Conservation (phyloP, 306 rosid genomes). For the Biancaea sappan region DNA sequence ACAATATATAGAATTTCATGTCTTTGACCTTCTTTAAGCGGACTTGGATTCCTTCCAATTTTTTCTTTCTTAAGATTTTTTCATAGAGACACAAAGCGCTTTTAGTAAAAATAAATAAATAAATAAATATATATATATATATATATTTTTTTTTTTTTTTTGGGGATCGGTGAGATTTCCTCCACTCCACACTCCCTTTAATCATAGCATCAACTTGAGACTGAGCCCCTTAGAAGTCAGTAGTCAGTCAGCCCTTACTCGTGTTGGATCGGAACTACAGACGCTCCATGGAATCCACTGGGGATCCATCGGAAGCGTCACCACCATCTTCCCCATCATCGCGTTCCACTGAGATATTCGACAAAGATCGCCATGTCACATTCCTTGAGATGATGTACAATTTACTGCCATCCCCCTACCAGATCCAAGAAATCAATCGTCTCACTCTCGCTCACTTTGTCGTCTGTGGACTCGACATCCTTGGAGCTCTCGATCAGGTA, state of each 20-base stretch:
- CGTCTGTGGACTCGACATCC: conserved; percentile 80
- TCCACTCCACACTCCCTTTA: too few relatives aligned
- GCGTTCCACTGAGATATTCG: conserved; percentile 37
- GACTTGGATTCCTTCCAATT: too few relatives aligned
- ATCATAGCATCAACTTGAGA: background rate
- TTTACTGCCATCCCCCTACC: conserved; percentile 64
- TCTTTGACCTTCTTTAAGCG: too few relatives aligned
- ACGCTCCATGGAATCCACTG: conserved; percentile 18
- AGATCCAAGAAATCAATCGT: conserved; percentile 78
- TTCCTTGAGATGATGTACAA: conserved; percentile 74
- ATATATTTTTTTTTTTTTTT: too few relatives aligned
- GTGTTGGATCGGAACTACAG: background rate
- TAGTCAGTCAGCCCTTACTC: background rate
- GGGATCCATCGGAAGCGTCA: conserved; percentile 29
- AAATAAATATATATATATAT: too few relatives aligned
- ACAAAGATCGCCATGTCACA: conserved; percentile 60
- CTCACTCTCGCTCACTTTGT: conserved; percentile 93
- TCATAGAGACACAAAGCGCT: too few relatives aligned
- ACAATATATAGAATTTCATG: too few relatives aligned
- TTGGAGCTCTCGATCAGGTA: conserved; percentile 59
- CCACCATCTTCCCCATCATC: conserved; percentile 25
- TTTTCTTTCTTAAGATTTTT: too few relatives aligned
- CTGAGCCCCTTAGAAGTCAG: background rate
- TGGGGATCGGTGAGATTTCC: too few relatives aligned
- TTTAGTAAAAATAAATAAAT: too few relatives aligned